phyloP scores from a whole-genome alignment of 2,329 filamentous ascomycete genomes.

The Phaeoacremonium minimum region DNA sequence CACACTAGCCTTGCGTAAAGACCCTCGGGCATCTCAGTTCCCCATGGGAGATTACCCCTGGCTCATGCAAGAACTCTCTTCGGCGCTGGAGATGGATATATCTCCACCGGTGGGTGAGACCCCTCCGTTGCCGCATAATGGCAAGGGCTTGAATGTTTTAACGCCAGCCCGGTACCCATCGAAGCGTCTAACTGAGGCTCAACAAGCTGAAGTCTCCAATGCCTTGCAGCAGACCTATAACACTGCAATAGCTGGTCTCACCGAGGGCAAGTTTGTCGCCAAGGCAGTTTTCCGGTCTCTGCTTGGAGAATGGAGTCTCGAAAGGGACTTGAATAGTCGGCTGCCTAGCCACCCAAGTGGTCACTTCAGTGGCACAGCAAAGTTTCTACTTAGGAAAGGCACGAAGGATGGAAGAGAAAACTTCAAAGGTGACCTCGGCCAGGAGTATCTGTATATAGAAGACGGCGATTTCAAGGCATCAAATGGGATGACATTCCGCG shows the following conservation, averaged over 20 bases:
- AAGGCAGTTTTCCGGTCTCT: constrained; percentile 67
- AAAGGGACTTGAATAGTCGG: constrained; percentile 49
- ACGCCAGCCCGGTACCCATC: constrained; percentile 52
- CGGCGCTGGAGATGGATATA: constrained; percentile 49
- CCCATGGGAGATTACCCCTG: constrained; percentile 81
- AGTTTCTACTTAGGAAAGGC: constrained; percentile 58
- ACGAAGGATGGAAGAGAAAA: constrained; percentile 46
- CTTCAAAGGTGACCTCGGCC: constrained; percentile 25
- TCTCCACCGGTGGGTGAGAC: constrained; percentile 24
- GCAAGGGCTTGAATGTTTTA: constrained; percentile 45
- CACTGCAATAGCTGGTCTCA: constrained; percentile 35
- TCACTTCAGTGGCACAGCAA: constrained; percentile 58
- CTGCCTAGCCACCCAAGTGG: constrained; percentile 59
- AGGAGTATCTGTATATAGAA: constrained; percentile 67
- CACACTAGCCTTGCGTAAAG: constrained; percentile 45
- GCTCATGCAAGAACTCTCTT: constrained; percentile 66
- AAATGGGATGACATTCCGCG: constrained; percentile 52
- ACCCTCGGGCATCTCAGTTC: constrained; percentile 60
- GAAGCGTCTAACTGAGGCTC: constrained; percentile 32
- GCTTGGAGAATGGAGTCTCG: constrained; percentile 65
- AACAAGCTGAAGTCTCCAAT: constrained; percentile 30
- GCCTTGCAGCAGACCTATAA: constrained; percentile 42
- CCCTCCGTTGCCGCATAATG: constrained; percentile 33
- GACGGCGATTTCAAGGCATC: constrained; percentile 60
- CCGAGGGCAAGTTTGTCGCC: constrained; percentile 49